phyloP scores from a whole-genome alignment of 129 eudicot genomes.

The Helichrysum umbraculigerum region DNA sequence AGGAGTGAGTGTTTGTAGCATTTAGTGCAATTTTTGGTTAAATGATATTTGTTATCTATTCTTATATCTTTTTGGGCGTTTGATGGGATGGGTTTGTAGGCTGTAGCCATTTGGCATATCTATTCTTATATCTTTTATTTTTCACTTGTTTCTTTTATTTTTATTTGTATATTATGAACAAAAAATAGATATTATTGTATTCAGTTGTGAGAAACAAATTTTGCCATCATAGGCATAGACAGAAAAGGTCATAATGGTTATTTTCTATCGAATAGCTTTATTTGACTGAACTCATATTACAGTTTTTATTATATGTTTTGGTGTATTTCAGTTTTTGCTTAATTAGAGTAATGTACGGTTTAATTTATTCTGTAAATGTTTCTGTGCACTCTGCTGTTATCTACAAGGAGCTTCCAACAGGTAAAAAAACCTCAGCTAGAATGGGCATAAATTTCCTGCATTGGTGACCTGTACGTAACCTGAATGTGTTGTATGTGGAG shows the following conservation, averaged over 20 bases:
- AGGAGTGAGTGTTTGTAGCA: conserved; percentile 31
- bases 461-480: too few species aligned
- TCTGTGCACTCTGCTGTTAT: background rate
- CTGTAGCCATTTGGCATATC: conserved; percentile 4
- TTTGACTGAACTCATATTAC: background rate
- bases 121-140: background rate
- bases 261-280: background rate
- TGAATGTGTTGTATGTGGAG: too few species aligned
- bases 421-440: too few species aligned
- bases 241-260: conserved; percentile 14
- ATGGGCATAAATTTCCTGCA: too few species aligned
- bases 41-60: conserved; percentile 2
- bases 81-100: conserved; percentile 1
- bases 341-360: background rate
- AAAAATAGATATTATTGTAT: conserved; percentile 17
- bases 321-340: background rate
- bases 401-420: too few species aligned
- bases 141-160: conserved; percentile 4
- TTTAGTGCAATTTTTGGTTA: conserved; percentile 42
- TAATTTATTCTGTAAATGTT: background rate
- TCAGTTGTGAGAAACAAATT: conserved; percentile 40
- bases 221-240: conserved; percentile 44
- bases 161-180: conserved; percentile 51
- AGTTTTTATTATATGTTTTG: background rate
- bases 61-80: conserved; percentile 10